A percentile compares a stretch with the other conserved stretches of the same genome.
Conservation (phyloP, 1,139 yeast genomes). For the Meyerozyma smithsonii region DNA sequence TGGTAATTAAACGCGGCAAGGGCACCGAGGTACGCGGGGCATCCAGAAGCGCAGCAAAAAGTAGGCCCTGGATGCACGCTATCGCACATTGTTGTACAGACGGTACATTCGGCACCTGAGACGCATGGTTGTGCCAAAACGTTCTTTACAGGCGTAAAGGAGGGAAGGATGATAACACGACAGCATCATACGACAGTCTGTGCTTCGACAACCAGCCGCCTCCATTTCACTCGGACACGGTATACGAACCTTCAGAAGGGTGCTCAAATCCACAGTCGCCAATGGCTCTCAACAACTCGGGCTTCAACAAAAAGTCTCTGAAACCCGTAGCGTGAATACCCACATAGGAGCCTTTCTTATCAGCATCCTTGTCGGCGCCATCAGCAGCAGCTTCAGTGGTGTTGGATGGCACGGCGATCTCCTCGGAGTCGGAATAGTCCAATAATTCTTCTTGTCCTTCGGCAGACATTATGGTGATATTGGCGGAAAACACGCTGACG, state of each 20-base stretch:
- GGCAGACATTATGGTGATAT: slow-evolving; percentile 59
- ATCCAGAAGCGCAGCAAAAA: too few species aligned
- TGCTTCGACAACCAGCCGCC: too few species aligned
- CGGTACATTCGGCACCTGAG: too few species aligned
- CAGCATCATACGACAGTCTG: too few species aligned
- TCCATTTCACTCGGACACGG: not conserved
- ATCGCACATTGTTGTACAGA: too few species aligned
- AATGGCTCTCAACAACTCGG: slow-evolving; percentile 94
- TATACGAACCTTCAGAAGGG: slow-evolving; percentile 93
- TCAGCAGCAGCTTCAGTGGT: slow-evolving; percentile 44
- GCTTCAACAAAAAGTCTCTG: slow-evolving; percentile 94
- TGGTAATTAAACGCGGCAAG: too few species aligned
- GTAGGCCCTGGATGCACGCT: too few species aligned
- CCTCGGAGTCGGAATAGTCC: slow-evolving; percentile 98
- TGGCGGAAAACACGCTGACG: not conserved
- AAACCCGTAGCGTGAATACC: slow-evolving; percentile 98
- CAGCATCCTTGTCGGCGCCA: slow-evolving; percentile 49
- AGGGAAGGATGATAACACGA: too few species aligned
- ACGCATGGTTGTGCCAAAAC: too few species aligned
- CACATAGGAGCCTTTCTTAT: slow-evolving; percentile 95
- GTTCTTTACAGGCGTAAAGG: too few species aligned
- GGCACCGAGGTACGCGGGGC: too few species aligned
- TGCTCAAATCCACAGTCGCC: slow-evolving; percentile 99
- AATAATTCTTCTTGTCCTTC: slow-evolving; percentile 99
- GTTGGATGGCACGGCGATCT: slow-evolving; percentile 75